phyloP scores from a whole-genome alignment of 192 early-diverging fungal genomes.

The Coemansia aciculifera region DNA sequence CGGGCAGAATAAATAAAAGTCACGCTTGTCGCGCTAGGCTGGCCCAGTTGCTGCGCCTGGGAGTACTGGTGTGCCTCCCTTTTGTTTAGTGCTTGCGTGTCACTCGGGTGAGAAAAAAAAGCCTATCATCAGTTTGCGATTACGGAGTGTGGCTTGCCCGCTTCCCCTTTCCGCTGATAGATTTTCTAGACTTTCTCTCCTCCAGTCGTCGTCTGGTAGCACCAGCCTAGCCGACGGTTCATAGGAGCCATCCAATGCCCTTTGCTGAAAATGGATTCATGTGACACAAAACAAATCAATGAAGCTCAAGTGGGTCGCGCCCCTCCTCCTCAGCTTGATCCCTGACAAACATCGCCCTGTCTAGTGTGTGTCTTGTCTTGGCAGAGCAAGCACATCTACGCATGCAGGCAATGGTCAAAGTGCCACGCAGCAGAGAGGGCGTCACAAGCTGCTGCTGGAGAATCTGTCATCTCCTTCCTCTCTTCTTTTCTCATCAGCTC shows the following conservation, averaged over 20 bases:
- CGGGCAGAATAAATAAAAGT: not conserved
- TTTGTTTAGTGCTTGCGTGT: not conserved
- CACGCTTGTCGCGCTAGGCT: not conserved
- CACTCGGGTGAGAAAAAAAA: not conserved
- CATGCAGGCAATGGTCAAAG: not conserved
- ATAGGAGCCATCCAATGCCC: not conserved
- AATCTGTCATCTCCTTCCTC: not conserved
- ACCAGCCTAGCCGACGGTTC: not conserved
- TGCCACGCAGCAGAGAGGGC: not conserved
- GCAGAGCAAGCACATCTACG: not conserved
- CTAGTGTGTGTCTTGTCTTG: not conserved
- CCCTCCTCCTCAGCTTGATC: not conserved
- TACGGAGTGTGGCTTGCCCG: not conserved
- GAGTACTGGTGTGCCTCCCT: not conserved
- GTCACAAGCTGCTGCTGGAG: not conserved
- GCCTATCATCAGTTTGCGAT: not conserved
- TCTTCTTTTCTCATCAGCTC: not conserved
- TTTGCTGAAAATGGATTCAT: not conserved
- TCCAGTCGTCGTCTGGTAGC: not conserved
- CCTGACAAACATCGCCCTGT: not conserved
- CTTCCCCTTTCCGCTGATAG: not conserved
- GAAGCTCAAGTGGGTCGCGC: not conserved
- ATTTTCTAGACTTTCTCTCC: not conserved
- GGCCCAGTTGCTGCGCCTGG: not conserved
- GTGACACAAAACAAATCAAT: not conserved